Evolutionary conservation across 257 asterid species (phyloP).

Genomic region (Anisodus tanguticus): DNA sequence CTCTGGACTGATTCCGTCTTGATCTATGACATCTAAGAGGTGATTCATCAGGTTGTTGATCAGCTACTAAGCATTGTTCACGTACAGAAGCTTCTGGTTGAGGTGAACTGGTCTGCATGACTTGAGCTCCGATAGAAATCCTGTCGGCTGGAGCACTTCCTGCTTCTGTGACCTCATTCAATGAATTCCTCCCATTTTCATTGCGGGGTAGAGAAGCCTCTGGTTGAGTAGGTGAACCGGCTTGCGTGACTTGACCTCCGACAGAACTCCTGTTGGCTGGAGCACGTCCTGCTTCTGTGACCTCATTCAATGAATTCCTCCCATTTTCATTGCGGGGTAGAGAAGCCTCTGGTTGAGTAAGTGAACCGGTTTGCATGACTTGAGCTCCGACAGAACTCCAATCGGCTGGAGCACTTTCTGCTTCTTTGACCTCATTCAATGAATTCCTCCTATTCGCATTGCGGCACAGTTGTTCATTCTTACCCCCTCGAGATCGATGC

Average conservation of each 20-base stretch:
- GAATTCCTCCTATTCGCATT: slow-evolving; percentile 21
- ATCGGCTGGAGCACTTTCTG: not conserved
- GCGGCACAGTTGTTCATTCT: not conserved
- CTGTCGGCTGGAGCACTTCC: slow-evolving; percentile 18
- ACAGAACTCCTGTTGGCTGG: slow-evolving; percentile 3
- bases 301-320: slow-evolving; percentile 24
- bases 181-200: slow-evolving; percentile 4
- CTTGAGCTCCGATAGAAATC: slow-evolving; percentile 8
- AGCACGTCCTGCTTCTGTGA: not conserved
- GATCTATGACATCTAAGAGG: slow-evolving; percentile 31
- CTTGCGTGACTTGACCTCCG: slow-evolving; percentile 19
- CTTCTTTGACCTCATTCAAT: slow-evolving; percentile 15
- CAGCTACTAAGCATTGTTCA: slow-evolving; percentile 35
- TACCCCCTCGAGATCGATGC: slow-evolving; percentile 19
- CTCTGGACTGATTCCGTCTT: slow-evolving; percentile 35
- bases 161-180: slow-evolving; percentile 20
- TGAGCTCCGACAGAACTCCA: not conserved
- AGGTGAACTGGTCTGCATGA: not conserved
- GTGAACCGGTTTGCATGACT: not conserved
- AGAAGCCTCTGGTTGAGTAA: slow-evolving; percentile 21
- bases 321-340: not conserved
- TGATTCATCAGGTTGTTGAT: slow-evolving; percentile 32
- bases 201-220: not conserved
- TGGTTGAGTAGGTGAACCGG: not conserved
- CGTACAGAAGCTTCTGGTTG: slow-evolving; percentile 15